phyloP scores from a whole-genome alignment of 257 asterid species.

The Eucommia ulmoides region DNA sequence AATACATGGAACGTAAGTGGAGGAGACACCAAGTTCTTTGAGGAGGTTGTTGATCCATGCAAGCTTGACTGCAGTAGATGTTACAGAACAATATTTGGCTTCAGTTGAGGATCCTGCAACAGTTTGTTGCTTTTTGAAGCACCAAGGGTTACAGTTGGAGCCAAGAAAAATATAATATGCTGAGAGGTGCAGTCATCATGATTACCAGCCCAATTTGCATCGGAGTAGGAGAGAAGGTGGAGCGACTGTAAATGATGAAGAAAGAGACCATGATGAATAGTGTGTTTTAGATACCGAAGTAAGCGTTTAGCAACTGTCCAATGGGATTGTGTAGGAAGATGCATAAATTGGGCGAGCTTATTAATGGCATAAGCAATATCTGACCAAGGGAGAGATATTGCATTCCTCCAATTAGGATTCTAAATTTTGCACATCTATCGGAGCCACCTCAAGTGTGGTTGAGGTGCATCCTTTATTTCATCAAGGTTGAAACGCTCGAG shows the following conservation, averaged over 20 bases:
- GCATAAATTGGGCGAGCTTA: constrained; percentile 1
- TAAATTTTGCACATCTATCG: not conserved
- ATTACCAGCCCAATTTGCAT: not conserved
- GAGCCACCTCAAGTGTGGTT: not conserved
- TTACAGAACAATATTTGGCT: not conserved
- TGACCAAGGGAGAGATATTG: not conserved
- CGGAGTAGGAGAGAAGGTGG: not conserved
- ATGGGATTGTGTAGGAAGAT: not conserved
- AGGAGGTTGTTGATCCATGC: not conserved
- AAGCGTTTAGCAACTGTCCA: not conserved
- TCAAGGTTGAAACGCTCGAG: not conserved
- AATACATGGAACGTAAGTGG: not conserved
- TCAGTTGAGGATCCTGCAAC: not conserved
- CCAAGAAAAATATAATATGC: not conserved
- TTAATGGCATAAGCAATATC: not conserved
- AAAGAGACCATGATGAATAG: not conserved
- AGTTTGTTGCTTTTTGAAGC: not conserved
- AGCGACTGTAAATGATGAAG: not conserved
- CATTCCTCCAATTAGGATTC: not conserved
- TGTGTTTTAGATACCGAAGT: not conserved
- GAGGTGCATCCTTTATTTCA: not conserved
- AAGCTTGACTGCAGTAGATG: not conserved
- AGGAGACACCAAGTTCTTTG: not conserved
- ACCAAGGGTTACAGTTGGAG: not conserved
- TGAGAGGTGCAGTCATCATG: not conserved